Evolutionary conservation across 1,284 basidiomycete species (phyloP).

Genomic region (Termitomyces sp.): DNA sequence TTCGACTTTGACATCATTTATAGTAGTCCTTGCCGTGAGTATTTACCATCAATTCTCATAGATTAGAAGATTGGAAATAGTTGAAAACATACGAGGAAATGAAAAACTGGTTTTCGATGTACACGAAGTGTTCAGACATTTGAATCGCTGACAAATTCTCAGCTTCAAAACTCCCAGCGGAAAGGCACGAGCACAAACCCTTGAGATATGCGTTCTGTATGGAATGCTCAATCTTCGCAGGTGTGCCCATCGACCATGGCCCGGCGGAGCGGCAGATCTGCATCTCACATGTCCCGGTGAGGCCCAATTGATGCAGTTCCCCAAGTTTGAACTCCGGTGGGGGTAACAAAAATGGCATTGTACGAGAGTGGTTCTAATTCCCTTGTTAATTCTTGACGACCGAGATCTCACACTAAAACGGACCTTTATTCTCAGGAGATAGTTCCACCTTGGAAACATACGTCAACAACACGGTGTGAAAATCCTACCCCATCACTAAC

Average conservation of each 20-base stretch:
- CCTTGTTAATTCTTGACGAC: constrained; percentile 10
- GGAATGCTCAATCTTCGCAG: constrained; percentile 83
- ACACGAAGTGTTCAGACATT: constrained; percentile 89
- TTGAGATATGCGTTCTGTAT: constrained; percentile 94
- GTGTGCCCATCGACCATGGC: constrained; percentile 94
- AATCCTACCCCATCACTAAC: constrained; percentile 32
- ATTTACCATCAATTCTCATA: constrained; percentile 1
- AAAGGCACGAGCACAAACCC: constrained; percentile 39
- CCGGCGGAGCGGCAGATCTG: constrained; percentile 96
- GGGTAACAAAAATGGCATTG: constrained; percentile 94
- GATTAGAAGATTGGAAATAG: background rate
- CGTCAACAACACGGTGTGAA: constrained; percentile 16
- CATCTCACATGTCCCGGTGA: constrained; percentile 95
- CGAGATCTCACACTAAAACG: constrained; percentile 18
- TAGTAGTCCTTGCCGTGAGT: constrained; percentile 57
- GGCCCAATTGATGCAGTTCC: constrained; percentile 76
- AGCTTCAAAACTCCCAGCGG: background rate
- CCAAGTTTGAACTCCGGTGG: constrained; percentile 87
- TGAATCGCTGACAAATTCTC: constrained; percentile 70
- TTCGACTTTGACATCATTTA: constrained; percentile 85
- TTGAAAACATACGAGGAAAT: constrained; percentile 75
- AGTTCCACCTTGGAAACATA: constrained; percentile 69
- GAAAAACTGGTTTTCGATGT: constrained; percentile 99
- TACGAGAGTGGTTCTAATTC: constrained; percentile 76
- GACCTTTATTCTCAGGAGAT: constrained; percentile 86